A percentile compares a stretch with the other conserved stretches of the same genome.
Evolutionary conservation across 1,139 yeast genomes (phyloP).

Genomic region (Lipomyces yarrowii): DNA sequence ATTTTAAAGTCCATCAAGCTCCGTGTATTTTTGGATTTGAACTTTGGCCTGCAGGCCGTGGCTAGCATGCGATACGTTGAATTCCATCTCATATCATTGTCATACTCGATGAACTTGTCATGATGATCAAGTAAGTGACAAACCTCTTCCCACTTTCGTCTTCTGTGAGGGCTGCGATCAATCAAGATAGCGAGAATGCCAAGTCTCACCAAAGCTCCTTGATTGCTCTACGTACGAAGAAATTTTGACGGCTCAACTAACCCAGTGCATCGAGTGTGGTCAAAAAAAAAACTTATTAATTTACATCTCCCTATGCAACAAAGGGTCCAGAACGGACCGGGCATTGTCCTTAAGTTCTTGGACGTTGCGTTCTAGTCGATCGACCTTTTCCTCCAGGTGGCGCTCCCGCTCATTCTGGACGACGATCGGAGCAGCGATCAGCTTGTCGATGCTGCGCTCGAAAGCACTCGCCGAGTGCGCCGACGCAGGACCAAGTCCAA

Average conservation of each 20-base stretch:
- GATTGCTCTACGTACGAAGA: background rate
- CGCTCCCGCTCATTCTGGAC: background rate
- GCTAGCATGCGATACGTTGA: too few relatives aligned
- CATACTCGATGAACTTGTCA: background rate
- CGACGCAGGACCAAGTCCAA: too few relatives aligned
- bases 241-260: too few relatives aligned
- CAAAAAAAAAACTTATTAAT: background rate
- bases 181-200: background rate
- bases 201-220: background rate
- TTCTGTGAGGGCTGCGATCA: conserved; percentile 1
- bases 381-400: background rate
- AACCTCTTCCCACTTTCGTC: background rate
- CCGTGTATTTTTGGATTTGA: too few relatives aligned
- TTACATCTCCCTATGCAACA: background rate
- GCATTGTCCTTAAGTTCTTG: background rate
- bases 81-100: background rate
- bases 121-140: too few relatives aligned
- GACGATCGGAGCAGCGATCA: background rate
- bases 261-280: background rate
- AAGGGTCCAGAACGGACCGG: background rate
- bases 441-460: background rate
- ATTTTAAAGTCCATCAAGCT: too few relatives aligned
- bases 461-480: background rate
- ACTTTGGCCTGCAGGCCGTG: too few relatives aligned
- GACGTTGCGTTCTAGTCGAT: background rate